A percentile compares a stretch with the other conserved stretches of the same genome.
These are phyloP conservation scores for Chlamydomonas eustigma DNA, from an alignment of 139 green algal genomes.

Conservation along the genomic window DNA sequence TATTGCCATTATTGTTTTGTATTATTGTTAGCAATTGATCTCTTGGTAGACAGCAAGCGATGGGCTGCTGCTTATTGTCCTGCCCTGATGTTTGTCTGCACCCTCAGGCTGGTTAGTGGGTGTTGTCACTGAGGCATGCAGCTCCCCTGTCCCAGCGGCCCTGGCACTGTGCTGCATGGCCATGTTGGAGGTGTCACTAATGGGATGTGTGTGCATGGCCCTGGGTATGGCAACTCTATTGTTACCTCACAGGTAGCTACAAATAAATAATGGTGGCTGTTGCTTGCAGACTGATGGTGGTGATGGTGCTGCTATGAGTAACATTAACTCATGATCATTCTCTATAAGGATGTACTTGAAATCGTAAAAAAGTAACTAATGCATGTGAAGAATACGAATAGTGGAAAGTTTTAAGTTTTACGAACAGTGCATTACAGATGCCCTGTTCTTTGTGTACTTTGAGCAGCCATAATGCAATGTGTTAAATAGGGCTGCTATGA, in stretches of 20 bases:
- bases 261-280: not conserved
- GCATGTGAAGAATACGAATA: too few species aligned
- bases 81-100: not conserved
- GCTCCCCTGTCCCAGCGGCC: slow-evolving; percentile 5
- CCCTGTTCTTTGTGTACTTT: too few species aligned
- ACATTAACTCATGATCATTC: too few species aligned
- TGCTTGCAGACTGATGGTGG: too few species aligned
- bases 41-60: not conserved
- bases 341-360: too few species aligned
- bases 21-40: not conserved
- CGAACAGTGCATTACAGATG: too few species aligned
- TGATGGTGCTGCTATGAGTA: too few species aligned
- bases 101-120: not conserved
- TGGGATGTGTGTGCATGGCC: slow-evolving; percentile 18
- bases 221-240: slow-evolving; percentile 31
- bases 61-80: not conserved
- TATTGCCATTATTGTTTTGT: not conserved
- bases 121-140: not conserved
- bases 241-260: slow-evolving; percentile 12
- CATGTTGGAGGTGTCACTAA: slow-evolving; percentile 34
- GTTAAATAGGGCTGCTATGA: too few species aligned
- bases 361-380: too few species aligned
- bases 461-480: too few species aligned
- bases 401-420: too few species aligned
- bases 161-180: slow-evolving; percentile 28